Evolutionary conservation across 768 basidiomycete species (phyloP).

Genomic region (Termitomyces sp.): DNA sequence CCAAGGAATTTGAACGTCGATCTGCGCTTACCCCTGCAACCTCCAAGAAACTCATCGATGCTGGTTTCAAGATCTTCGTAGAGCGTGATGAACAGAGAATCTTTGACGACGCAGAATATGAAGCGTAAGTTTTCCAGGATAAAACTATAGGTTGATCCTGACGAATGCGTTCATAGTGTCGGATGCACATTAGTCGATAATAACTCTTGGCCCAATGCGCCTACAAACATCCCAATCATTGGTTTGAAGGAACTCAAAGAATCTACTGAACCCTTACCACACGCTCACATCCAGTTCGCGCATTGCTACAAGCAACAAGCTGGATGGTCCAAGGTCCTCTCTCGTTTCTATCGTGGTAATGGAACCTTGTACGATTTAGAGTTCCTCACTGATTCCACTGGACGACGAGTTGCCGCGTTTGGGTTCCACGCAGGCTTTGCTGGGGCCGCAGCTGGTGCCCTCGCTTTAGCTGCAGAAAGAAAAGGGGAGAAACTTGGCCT

Average conservation of each 20-base stretch:
- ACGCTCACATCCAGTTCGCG: constrained; percentile 97
- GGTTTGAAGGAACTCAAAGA: constrained; percentile 95
- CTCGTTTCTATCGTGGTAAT: constrained; percentile 78
- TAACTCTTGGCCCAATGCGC: constrained; percentile 86
- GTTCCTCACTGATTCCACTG: constrained; percentile 81
- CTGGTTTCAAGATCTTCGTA: constrained; percentile 86
- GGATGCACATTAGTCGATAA: constrained; percentile 87
- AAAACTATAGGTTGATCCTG: neutral
- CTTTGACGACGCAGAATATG: constrained; percentile 91
- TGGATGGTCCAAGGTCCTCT: constrained; percentile 85
- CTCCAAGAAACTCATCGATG: constrained; percentile 81
- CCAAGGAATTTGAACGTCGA: constrained; percentile 90
- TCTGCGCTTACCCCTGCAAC: constrained; percentile 92
- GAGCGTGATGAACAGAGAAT: constrained; percentile 94
- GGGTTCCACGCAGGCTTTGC: constrained; percentile 98
- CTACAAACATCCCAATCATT: constrained; percentile 72
- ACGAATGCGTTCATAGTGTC: constrained; percentile 47
- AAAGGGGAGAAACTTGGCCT: constrained; percentile 57
- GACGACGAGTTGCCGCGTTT: constrained; percentile 94
- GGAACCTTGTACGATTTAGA: constrained; percentile 94
- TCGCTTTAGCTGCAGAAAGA: constrained; percentile 70
- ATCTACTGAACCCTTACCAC: constrained; percentile 78
- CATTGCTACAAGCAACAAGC: constrained; percentile 97
- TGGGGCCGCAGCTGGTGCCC: constrained; percentile 89
- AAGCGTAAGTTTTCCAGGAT: constrained; percentile 60